Conservation (phyloP, 2,329 filamentous ascomycete species). For the Scorias spongiosa region DNA sequence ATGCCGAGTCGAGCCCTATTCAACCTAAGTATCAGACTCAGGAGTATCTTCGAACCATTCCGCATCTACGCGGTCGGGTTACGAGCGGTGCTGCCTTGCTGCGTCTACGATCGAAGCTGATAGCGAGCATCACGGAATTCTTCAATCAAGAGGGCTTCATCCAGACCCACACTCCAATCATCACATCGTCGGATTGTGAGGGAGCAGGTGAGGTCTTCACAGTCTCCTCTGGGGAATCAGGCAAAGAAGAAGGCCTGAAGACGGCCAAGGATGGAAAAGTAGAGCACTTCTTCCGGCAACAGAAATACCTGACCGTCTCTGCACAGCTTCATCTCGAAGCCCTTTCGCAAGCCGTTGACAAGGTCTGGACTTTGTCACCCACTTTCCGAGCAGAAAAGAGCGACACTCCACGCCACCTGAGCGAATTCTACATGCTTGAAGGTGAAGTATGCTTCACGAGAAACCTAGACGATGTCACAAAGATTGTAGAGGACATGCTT, state of each 20-base stretch:
- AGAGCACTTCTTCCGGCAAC: slow-evolving; percentile 59
- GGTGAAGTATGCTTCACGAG: slow-evolving; percentile 72
- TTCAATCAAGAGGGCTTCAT: slow-evolving; percentile 58
- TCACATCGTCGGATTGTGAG: slow-evolving; percentile 95
- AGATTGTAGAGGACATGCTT: slow-evolving; percentile 66
- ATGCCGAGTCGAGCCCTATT: slow-evolving; percentile 80
- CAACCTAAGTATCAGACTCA: slow-evolving; percentile 92
- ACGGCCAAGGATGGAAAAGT: slow-evolving; percentile 1
- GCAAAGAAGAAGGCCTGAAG: neutral
- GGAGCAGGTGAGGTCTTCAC: slow-evolving; percentile 89
- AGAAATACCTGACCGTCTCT: slow-evolving; percentile 94
- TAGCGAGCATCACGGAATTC: slow-evolving; percentile 57
- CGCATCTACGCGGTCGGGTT: slow-evolving; percentile 71
- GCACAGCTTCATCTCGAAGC: slow-evolving; percentile 90
- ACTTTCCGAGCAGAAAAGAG: slow-evolving; percentile 89
- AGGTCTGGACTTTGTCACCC: slow-evolving; percentile 86
- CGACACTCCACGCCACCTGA: slow-evolving; percentile 83
- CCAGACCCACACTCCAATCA: slow-evolving; percentile 81
- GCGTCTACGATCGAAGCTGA: slow-evolving; percentile 67
- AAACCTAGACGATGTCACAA: slow-evolving; percentile 55
- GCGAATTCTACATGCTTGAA: slow-evolving; percentile 98
- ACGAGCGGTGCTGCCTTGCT: slow-evolving; percentile 68
- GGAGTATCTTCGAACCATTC: slow-evolving; percentile 76
- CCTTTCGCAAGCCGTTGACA: slow-evolving; percentile 70
- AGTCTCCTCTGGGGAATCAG: slow-evolving; percentile 30